A percentile compares a stretch with the other conserved stretches of the same genome.
phyloP scores from a whole-genome alignment of 1,284 basidiomycete species.

The Papiliotrema fonsecae region DNA sequence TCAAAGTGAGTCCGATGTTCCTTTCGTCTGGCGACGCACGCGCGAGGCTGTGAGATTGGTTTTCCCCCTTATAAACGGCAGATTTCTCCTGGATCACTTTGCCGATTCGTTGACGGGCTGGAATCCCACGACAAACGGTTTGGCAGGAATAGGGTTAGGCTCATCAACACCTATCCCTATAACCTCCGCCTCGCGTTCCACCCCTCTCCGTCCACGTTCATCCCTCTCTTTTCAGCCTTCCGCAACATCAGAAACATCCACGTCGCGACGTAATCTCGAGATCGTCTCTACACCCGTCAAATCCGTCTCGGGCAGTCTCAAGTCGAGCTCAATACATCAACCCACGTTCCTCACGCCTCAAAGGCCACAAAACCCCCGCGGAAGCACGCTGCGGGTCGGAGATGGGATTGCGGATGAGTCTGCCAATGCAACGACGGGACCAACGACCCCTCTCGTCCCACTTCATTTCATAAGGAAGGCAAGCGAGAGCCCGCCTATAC shows the following conservation, averaged over 20 bases:
- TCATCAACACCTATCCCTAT: slow-evolving; percentile 8
- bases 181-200: slow-evolving; percentile 10
- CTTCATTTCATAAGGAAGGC: slow-evolving; percentile 41
- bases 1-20: slow-evolving; percentile 60
- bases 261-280: not conserved
- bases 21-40: not conserved
- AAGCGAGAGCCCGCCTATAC: slow-evolving; percentile 34
- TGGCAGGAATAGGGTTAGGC: not conserved
- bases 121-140: slow-evolving; percentile 5
- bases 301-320: too few species aligned
- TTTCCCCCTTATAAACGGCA: too few species aligned
- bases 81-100: slow-evolving; percentile 80
- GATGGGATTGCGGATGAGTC: too few species aligned
- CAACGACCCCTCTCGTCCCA: slow-evolving; percentile 27
- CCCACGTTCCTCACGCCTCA: too few species aligned
- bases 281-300: not conserved
- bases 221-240: slow-evolving; percentile 3
- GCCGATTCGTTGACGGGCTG: slow-evolving; percentile 62
- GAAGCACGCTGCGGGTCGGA: too few species aligned
- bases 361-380: too few species aligned
- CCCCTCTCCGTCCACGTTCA: not conserved
- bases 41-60: too few species aligned
- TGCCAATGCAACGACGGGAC: not conserved
- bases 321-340: too few species aligned
- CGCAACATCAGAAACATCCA: not conserved